Base-by-base conservation (phyloP, 1,284 basidiomycete species). In the Wallemia mellicola region DNA sequence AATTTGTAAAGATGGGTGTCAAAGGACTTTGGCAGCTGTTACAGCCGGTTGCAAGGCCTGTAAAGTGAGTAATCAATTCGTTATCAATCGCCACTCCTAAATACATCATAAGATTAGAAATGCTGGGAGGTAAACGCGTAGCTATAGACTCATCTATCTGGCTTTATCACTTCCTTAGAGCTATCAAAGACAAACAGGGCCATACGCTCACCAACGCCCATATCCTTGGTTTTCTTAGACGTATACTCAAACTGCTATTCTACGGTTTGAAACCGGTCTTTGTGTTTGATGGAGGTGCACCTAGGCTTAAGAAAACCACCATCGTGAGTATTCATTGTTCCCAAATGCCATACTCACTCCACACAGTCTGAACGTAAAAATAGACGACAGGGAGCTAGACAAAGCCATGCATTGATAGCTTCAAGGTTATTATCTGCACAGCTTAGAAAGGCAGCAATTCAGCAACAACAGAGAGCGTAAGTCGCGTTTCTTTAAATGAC, bases 111-210 rank as follows among this genome's bases (percentile, higher is more conserved):
- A 89, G 86, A 68, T 75, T 94, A 60, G 89, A 95, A 71, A 87
- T 83, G 1, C 77, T 91, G 69, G 87, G 89, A 66, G 86, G 86
- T 26, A 89, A 88, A 68, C 73, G 79, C 2, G 78, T 95, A 72
- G 89, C 89, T 0, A 96, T 99, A 63, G 94, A 99, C 72, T 95
- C 89, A 1, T 95, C 88, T 63, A 95, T 99, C 64, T 99, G 94
- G 94, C 82, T 99, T 62, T 98, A 99, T 66, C 83, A 95, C 72
- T 95, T 95, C 67, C 89, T 94, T 72, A 91, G 91, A 33, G 96
- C 94, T 1, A 96, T 98, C 91, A 80, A 94, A 27, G 91, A 94
- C 72, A 92, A 88, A 67, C 87, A 96, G 61, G 94, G 94, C 17
- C 78, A 81, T 25, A 86, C 79, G 11, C 73, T 99, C 38, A 78